Percentiles rank a stretch among this genome's conserved stretches.
These are phyloP conservation scores for Lolium multiflorum DNA, from an alignment of 176 grass and related monocot species.

Conservation along the genomic window DNA sequence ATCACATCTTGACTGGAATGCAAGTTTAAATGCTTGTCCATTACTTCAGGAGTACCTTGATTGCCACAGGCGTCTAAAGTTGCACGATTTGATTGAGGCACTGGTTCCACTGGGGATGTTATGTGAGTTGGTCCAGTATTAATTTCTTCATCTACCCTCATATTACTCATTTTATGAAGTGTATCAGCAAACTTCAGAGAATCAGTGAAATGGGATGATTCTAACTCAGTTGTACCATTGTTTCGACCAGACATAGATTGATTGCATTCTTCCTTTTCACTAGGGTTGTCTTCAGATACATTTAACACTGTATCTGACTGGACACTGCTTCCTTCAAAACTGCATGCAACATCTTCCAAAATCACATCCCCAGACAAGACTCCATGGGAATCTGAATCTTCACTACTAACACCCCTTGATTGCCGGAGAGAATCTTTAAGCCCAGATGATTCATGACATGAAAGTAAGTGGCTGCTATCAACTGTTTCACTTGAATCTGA, in stretches of 20 bases:
- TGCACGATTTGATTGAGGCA: constrained; percentile 38
- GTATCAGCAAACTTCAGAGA: constrained; percentile 39
- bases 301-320: constrained; percentile 29
- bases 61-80: constrained; percentile 32
- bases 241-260: constrained; percentile 32
- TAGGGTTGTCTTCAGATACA: constrained; percentile 16
- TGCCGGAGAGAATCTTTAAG: constrained; percentile 24
- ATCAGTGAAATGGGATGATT: constrained; percentile 43
- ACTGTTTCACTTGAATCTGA: constrained; percentile 42
- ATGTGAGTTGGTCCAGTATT: constrained; percentile 24
- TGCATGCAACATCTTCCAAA: constrained; percentile 31
- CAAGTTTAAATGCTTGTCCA: constrained; percentile 26
- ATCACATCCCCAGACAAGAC: constrained; percentile 31
- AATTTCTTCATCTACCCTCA: constrained; percentile 41
- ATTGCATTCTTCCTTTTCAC: constrained; percentile 42
- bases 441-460: constrained; percentile 34
- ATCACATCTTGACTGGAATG: constrained; percentile 39
- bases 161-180: constrained; percentile 42
- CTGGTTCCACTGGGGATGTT: constrained; percentile 24
- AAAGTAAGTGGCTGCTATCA: constrained; percentile 29
- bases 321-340: constrained; percentile 25
- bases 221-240: constrained; percentile 14
- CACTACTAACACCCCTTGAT: constrained; percentile 23
- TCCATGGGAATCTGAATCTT: constrained; percentile 19
- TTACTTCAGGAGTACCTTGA: constrained; percentile 42